These are phyloP conservation scores for Phytophthora colocasiae DNA, from an alignment of 352 stramenopile genomes.

Conservation along the genomic window DNA sequence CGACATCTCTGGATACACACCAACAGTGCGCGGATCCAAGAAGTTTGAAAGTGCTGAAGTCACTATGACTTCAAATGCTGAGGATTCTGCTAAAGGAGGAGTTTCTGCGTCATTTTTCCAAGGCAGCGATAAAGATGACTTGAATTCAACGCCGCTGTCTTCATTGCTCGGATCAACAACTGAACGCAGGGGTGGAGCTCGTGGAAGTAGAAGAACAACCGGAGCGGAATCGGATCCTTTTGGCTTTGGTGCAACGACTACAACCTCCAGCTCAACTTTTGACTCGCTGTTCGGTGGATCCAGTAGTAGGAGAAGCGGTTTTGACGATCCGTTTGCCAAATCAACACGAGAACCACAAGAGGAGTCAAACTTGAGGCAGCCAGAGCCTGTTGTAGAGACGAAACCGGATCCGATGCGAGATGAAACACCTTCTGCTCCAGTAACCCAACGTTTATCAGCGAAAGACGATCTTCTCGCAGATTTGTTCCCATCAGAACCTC, in stretches of 20 bases:
- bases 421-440: neutral
- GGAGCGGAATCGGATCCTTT: conserved; percentile 23
- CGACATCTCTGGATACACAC: conserved; percentile 21
- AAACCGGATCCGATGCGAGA: neutral
- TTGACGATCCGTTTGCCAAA: conserved; percentile 28
- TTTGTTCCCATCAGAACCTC: conserved; percentile 37
- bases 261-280: conserved; percentile 27
- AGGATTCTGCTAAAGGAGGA: conserved; percentile 3
- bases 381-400: conserved; percentile 2
- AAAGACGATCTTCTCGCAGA: conserved; percentile 55
- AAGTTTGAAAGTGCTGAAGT: conserved; percentile 10
- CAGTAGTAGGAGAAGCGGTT: conserved; percentile 18
- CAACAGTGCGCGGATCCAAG: conserved; percentile 20
- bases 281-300: conserved; percentile 40
- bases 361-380: conserved; percentile 2
- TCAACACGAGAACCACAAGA: conserved; percentile 5
- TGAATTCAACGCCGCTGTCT: conserved; percentile 34
- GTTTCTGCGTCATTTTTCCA: conserved; percentile 50
- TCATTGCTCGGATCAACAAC: conserved; percentile 22
- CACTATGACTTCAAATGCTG: neutral
- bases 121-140: conserved; percentile 18
- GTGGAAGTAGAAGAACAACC: conserved; percentile 24
- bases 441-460: conserved; percentile 19
- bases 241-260: conserved; percentile 7
- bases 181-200: conserved; percentile 37